Percentiles rank a stretch among this genome's conserved stretches.
Evolutionary conservation across 352 stramenopile genomes (phyloP).

Genomic region (Nothophytophthora sp.): DNA sequence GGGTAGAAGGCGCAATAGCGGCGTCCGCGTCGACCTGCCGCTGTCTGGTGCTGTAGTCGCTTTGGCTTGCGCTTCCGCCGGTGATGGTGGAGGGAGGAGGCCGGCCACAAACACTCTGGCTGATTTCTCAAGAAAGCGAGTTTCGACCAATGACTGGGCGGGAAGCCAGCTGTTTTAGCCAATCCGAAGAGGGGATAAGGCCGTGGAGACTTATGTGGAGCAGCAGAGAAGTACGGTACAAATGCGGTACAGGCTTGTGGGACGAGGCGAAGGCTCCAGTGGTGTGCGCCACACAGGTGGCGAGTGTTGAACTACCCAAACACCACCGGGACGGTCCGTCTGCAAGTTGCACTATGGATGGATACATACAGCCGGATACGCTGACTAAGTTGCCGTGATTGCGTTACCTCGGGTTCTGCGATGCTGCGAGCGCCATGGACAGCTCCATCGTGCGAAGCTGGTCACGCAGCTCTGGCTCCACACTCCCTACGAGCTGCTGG

Average conservation of each 20-base stretch:
- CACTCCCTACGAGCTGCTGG: conserved; percentile 30
- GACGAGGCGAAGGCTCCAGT: too few relatives aligned
- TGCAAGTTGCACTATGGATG: too few relatives aligned
- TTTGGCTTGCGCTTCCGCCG: conserved; percentile 12
- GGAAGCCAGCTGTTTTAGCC: not conserved
- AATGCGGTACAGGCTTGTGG: too few relatives aligned
- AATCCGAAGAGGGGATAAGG: conserved; percentile 14
- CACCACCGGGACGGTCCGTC: too few relatives aligned
- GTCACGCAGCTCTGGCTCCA: conserved; percentile 31
- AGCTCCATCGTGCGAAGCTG: conserved; percentile 38
- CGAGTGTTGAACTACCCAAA: too few relatives aligned
- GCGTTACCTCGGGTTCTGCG: not conserved
- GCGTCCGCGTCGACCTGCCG: not conserved
- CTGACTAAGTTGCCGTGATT: not conserved
- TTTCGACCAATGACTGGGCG: conserved; percentile 13
- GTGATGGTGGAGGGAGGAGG: conserved; percentile 11
- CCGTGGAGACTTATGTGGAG: not conserved
- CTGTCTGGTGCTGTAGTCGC: too few relatives aligned
- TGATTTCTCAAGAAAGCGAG: conserved; percentile 6
- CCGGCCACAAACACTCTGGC: too few relatives aligned
- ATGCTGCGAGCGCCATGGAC: conserved; percentile 1
- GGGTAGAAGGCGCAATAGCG: not conserved
- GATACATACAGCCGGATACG: too few relatives aligned
- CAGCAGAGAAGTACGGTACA: too few relatives aligned
- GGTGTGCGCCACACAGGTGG: too few relatives aligned